Evolutionary conservation across 768 basidiomycete genomes (phyloP), one percentile per base, ranked within the genome.

Genomic region (Suillus alpinus): DNA sequence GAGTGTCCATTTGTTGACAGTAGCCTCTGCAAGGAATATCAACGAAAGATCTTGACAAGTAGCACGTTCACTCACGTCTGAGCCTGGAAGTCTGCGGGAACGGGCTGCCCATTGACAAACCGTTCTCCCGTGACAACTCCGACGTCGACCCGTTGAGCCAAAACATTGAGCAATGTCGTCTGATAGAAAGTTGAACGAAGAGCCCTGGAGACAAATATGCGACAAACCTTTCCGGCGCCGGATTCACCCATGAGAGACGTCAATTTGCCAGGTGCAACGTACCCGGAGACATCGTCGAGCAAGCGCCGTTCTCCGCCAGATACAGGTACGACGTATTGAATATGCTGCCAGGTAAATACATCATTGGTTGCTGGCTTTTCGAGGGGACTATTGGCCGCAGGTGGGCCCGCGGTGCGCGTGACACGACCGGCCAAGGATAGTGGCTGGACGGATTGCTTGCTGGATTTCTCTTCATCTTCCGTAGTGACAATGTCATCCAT

Each of bases 1-100:
- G 94, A 0, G 86, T 88, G 65, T 93, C 92, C 79, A 84, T 84
- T 69, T 96, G 94, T 68, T 95, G 92, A 62, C 87, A 89, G 67
- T 92, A 94, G 0, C 90, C 91, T 50, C 85, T 87, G 37, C 8
- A 61, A 44, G 20, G 3, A 13, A 12, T 4, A 40, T 61, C 16
- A 44, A 8, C n/a, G 37, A 55, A 12, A 18, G 9, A 39, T 39
- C 26, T 6, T 29, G 10, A 46, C 26, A 6, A 23, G 5, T 14
- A n/a, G 18, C 18, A 53, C 8, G 47, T 56, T 23, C 0, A 66
- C 75, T 37, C 56, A 77, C 62, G 86, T 88, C 76, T 88, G 87
- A 60, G 88, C 77, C 64, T 82, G 80, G 65, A 87, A 89, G 64
- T 89, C 83, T 0, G 71, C 67, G 10, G 86, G 86, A 26, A 82